Conservation (phyloP, 1,284 basidiomycete species). For the Marasmius tenuissimus region DNA sequence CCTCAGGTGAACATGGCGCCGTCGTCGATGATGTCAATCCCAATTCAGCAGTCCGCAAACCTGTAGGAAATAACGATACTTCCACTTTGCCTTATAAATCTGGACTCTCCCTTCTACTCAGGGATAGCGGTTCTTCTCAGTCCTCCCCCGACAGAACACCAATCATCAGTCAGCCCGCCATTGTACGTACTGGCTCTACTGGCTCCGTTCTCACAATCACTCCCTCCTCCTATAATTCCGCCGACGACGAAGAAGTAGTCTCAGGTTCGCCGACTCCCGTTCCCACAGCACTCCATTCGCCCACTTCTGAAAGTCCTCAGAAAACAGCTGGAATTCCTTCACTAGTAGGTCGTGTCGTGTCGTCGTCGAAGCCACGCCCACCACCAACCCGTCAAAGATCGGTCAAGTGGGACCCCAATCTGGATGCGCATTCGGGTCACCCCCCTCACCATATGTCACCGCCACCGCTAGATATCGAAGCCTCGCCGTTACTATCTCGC, state of each 20-base stretch:
- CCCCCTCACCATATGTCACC: background rate
- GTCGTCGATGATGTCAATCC: too few species aligned
- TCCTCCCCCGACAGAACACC: background rate
- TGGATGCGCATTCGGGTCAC: background rate
- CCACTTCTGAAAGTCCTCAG: background rate
- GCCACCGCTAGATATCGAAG: background rate
- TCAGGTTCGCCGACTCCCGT: slow-evolving; percentile 13
- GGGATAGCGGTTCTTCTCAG: background rate
- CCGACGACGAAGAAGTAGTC: background rate
- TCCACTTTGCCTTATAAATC: slow-evolving; percentile 5
- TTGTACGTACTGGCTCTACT: background rate
- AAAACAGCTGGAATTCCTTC: background rate
- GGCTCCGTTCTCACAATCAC: slow-evolving; percentile 2
- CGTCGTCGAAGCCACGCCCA: background rate
- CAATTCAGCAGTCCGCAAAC: too few species aligned
- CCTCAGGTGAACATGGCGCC: too few species aligned
- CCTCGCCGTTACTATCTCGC: background rate
- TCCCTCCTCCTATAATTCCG: background rate
- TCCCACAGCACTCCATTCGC: slow-evolving; percentile 6
- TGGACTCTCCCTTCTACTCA: slow-evolving; percentile 8
- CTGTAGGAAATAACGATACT: too few species aligned
- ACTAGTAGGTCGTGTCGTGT: background rate
- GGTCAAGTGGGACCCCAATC: background rate
- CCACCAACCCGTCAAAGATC: background rate
- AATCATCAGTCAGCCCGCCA: background rate